phyloP scores from a whole-genome alignment of 352 stramenopile species.

The Phytophthora fragariae region DNA sequence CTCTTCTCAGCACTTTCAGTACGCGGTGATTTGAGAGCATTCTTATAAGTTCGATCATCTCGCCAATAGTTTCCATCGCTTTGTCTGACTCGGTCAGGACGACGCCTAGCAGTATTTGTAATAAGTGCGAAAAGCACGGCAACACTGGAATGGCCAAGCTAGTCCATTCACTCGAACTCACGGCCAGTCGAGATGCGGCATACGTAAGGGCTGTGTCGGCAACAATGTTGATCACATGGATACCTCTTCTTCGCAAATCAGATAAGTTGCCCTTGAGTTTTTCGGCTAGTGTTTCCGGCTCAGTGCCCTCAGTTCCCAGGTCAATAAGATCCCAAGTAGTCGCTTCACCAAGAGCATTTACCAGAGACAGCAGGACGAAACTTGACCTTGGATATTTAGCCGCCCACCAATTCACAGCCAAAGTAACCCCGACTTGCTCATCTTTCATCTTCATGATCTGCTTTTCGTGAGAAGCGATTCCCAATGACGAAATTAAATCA shows the following conservation, averaged over 20 bases:
- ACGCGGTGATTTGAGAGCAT: conserved; percentile 68
- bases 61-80: conserved; percentile 63
- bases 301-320: conserved; percentile 51
- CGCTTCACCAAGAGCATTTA: conserved; percentile 74
- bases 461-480: conserved; percentile 46
- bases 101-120: conserved; percentile 61
- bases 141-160: conserved; percentile 62
- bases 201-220: conserved; percentile 55
- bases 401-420: conserved; percentile 72
- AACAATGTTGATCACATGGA: conserved; percentile 81
- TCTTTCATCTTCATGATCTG: conserved; percentile 70
- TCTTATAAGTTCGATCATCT: conserved; percentile 74
- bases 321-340: conserved; percentile 67
- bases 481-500: conserved; percentile 34
- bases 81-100: conserved; percentile 65
- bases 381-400: conserved; percentile 59
- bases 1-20: conserved; percentile 63
- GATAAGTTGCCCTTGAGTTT: conserved; percentile 62
- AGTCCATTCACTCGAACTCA: conserved; percentile 46
- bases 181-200: conserved; percentile 49
- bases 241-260: conserved; percentile 49
- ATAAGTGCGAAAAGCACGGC: conserved; percentile 66
- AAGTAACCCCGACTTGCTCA: conserved; percentile 62
- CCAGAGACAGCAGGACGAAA: conserved; percentile 70
- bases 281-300: conserved; percentile 50